Evolutionary conservation across 2,329 filamentous ascomycete genomes (phyloP).

Genomic region (Colletotrichum incanum): DNA sequence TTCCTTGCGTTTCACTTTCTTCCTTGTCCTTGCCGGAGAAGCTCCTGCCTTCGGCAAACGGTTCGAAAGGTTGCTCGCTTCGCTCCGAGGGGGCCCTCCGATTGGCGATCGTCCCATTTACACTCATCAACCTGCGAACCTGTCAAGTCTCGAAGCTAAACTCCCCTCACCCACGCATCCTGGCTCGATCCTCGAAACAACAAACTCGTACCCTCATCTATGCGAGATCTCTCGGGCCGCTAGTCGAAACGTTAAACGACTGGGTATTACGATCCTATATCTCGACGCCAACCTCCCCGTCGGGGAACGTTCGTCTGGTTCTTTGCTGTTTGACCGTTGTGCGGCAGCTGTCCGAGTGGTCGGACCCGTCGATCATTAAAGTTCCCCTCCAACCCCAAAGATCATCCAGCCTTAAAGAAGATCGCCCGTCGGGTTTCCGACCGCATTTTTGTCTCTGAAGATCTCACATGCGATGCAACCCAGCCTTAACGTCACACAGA

Average conservation of each 20-base stretch:
- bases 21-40: conserved; percentile 28
- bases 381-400: conserved; percentile 18
- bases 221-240: conserved; percentile 41
- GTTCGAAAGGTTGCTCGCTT: conserved; percentile 19
- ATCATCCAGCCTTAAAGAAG: conserved; percentile 38
- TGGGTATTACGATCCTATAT: conserved; percentile 41
- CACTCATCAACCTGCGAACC: conserved; percentile 32
- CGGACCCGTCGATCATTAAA: conserved; percentile 29
- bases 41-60: conserved; percentile 9
- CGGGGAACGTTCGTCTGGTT: conserved; percentile 17
- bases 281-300: conserved; percentile 30
- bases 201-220: conserved; percentile 35
- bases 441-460: conserved; percentile 27
- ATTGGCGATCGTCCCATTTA: conserved; percentile 23
- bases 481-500: conserved; percentile 33
- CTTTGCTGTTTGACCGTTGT: conserved; percentile 10
- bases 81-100: conserved; percentile 10
- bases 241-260: conserved; percentile 40
- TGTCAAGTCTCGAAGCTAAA: conserved; percentile 28
- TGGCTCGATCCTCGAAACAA: conserved; percentile 33
- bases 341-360: conserved; percentile 38
- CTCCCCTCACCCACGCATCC: conserved; percentile 20
- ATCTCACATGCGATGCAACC: conserved; percentile 41
- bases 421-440: conserved; percentile 35
- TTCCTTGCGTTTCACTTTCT: conserved; percentile 39